phyloP scores from a whole-genome alignment of 192 early-diverging fungal genomes.

The Coemansia umbellata region DNA sequence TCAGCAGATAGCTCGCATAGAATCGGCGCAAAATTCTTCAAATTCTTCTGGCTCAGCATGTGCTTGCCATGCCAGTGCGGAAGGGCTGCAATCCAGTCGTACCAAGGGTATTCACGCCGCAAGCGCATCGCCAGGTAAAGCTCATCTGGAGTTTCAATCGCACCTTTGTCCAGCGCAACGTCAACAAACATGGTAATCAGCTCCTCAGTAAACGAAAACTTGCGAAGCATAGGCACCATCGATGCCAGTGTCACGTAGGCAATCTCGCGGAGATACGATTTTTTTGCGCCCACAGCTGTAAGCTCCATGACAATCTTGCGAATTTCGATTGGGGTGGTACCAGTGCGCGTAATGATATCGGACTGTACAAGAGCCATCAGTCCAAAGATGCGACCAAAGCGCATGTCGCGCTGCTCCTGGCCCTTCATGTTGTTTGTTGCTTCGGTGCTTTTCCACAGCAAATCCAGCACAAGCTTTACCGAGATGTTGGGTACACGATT shows the following conservation, averaged over 20 bases:
- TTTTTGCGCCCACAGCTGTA: slow-evolving; percentile 62
- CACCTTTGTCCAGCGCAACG: slow-evolving; percentile 43
- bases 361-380: slow-evolving; percentile 76
- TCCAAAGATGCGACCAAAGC: slow-evolving; percentile 91
- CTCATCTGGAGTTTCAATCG: slow-evolving; percentile 49
- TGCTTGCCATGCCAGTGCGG: slow-evolving; percentile 44
- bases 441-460: slow-evolving; percentile 63
- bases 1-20: slow-evolving; percentile 43
- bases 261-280: slow-evolving; percentile 77
- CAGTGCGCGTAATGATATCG: slow-evolving; percentile 61
- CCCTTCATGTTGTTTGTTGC: slow-evolving; percentile 63
- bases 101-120: slow-evolving; percentile 25
- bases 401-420: slow-evolving; percentile 85
- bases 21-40: slow-evolving; percentile 17
- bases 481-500: slow-evolving; percentile 48
- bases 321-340: slow-evolving; percentile 68
- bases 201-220: slow-evolving; percentile 17
- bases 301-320: slow-evolving; percentile 66
- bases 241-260: slow-evolving; percentile 65
- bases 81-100: slow-evolving; percentile 43
- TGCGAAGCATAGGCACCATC: slow-evolving; percentile 37
- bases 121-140: slow-evolving; percentile 39
- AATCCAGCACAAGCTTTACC: slow-evolving; percentile 62
- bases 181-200: slow-evolving; percentile 38
- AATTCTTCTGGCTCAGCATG: slow-evolving; percentile 34